These are phyloP conservation scores for Lathyrus aphaca DNA, from an alignment of 306 rosid species.

Conservation along the genomic window DNA sequence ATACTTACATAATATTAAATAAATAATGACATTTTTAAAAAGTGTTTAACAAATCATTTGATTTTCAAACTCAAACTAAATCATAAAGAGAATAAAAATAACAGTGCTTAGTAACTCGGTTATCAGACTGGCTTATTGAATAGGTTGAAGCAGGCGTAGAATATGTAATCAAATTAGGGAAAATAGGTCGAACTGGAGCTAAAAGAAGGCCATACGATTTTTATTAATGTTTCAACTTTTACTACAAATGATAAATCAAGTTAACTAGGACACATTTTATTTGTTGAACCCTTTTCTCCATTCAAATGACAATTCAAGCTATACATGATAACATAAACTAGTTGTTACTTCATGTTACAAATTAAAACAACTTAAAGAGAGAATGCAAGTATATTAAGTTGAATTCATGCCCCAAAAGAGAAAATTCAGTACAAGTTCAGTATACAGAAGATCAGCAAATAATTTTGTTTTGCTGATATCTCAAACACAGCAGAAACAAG, in stretches of 20 bases:
- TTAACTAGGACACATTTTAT: too few relatives aligned
- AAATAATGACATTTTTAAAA: neutral
- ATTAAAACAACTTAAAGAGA: slow-evolving; percentile 28
- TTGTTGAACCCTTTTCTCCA: too few relatives aligned
- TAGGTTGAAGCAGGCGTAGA: neutral
- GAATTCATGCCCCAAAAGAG: slow-evolving; percentile 34
- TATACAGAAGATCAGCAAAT: slow-evolving; percentile 48
- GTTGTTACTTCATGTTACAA: slow-evolving; percentile 12
- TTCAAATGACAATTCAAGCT: neutral
- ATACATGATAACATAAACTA: neutral
- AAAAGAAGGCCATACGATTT: neutral
- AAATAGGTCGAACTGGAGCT: neutral
- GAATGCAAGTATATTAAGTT: slow-evolving; percentile 23
- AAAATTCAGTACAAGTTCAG: slow-evolving; percentile 40
- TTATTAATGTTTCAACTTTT: too few relatives aligned
- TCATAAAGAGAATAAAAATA: neutral
- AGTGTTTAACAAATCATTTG: neutral
- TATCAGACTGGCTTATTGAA: neutral
- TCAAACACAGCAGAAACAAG: slow-evolving; percentile 43
- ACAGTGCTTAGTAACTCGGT: neutral
- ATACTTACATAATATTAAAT: neutral
- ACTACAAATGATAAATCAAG: neutral
- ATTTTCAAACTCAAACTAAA: neutral
- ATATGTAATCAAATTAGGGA: neutral
- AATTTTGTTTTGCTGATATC: slow-evolving; percentile 49